phyloP scores from a whole-genome alignment of 805 yeast species.

The Huiozyma naganishii region DNA sequence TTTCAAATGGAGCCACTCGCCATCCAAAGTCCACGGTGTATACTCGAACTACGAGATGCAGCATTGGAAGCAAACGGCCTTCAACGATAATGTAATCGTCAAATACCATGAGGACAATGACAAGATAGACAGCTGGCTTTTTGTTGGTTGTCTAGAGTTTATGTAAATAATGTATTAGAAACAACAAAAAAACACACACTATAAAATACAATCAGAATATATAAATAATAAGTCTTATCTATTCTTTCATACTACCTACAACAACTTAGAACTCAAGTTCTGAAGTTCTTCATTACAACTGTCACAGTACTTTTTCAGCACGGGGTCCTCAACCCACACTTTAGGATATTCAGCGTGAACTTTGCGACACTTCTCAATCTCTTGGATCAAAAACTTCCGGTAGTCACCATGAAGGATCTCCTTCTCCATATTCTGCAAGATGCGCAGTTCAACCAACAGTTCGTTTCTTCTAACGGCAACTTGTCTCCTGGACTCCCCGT shows the following conservation, averaged over 20 bases:
- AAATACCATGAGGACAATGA: conserved; percentile 20
- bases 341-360: conserved; percentile 24
- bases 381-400: conserved; percentile 57
- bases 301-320: conserved; percentile 25
- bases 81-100: conserved; percentile 36
- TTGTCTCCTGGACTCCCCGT: conserved; percentile 32
- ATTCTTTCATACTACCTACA: conserved; percentile 13
- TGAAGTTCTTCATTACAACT: conserved; percentile 26
- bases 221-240: not conserved
- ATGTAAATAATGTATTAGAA: conserved; percentile 7
- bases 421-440: conserved; percentile 54
- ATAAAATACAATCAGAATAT: not conserved
- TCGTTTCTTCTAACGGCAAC: conserved; percentile 64
- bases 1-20: conserved; percentile 32
- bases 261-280: conserved; percentile 6
- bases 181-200: not conserved
- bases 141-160: conserved; percentile 17
- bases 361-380: conserved; percentile 42
- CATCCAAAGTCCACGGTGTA: conserved; percentile 34
- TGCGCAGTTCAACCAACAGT: conserved; percentile 53
- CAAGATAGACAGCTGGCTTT: conserved; percentile 17
- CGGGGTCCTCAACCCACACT: conserved; percentile 18
- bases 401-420: conserved; percentile 57
- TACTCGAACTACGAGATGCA: conserved; percentile 44
- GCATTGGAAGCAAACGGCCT: conserved; percentile 42